These are phyloP conservation scores for Skeletonema tropicum DNA, from an alignment of 108 stramenopile species.

Conservation along the genomic window DNA sequence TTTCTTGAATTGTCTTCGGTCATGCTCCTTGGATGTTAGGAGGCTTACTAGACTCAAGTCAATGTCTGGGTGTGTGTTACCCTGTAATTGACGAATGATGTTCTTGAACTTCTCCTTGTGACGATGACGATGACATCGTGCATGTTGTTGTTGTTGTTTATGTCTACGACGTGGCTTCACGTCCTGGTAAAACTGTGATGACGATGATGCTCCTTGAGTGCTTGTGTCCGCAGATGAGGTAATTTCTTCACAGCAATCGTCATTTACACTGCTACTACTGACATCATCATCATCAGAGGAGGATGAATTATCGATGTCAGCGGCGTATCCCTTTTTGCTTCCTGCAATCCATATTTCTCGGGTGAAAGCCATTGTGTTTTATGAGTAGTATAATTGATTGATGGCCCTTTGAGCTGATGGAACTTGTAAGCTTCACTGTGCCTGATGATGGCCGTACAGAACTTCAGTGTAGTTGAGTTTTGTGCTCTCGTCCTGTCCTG, in stretches of 20 bases:
- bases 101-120: not conserved
- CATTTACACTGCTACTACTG: not conserved
- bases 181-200: not conserved
- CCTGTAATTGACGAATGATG: not conserved
- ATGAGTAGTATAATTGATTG: not conserved
- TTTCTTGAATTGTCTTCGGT: not conserved
- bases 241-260: too few species aligned
- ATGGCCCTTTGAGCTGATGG: not conserved
- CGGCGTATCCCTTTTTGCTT: constrained; percentile 24
- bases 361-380: constrained; percentile 1
- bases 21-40: constrained; percentile 19
- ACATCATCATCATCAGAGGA: not conserved
- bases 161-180: not conserved
- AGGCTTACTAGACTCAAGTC: constrained; percentile 23
- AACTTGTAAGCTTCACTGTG: not conserved
- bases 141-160: not conserved
- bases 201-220: not conserved
- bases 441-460: too few species aligned
- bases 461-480: too few species aligned
- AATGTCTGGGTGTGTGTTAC: constrained; percentile 10
- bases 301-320: constrained; percentile 7
- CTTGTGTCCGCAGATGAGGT: not conserved
- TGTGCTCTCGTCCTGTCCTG: too few species aligned
- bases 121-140: not conserved
- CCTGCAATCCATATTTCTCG: not conserved